Base-by-base conservation (phyloP, 257 asterid species). In the Lycium barbarum region DNA sequence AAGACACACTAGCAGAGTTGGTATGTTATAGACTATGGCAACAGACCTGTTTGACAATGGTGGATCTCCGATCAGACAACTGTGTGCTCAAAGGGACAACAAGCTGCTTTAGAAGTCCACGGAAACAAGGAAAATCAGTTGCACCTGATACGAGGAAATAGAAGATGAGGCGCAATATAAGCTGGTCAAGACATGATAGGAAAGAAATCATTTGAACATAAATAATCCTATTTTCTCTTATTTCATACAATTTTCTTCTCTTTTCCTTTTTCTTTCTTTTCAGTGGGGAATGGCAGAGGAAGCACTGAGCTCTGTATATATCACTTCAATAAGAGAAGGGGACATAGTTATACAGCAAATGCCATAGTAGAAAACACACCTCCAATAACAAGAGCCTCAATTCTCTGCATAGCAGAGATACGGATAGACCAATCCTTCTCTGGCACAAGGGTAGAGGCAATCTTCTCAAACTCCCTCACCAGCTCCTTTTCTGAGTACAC, bases 341-440 rank as follows among this genome's bases (percentile, higher is more conserved):
- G 83, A 63, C 70, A 79, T 13, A 49, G n/a, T 76, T 45, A 67
- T 65, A 55, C 51, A 73, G 76, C 54, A 53, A 72, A 14, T 84
- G 84, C 70, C 80, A 36, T n/a, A 68, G 80, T 58, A 74, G 83
- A 62, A 87, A 85, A 86, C 92, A 87, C 53, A 95, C 99, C 99
- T 93, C 99, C 99, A 86, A 95, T 86, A 82, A 94, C 95, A 90
- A 97, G 98, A 81, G 91, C 98, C 85, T 97, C 99, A 79, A 95
- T 88, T 91, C 98, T 95, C 90, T 97, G 99, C 98, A 97, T 92
- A 84, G 99, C 98, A 85, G 97, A 90, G 84, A 94, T 93, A 51
- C 99, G 98, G 61, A 94, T 40, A 84, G 99, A 97, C 99, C 99
- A 97, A 89, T 97, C 99, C 88, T 97, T 97, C 22, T 97, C 99